Base-by-base conservation (phyloP, 108 stramenopile genomes). In the Cyclotella choctawhatcheeana region DNA sequence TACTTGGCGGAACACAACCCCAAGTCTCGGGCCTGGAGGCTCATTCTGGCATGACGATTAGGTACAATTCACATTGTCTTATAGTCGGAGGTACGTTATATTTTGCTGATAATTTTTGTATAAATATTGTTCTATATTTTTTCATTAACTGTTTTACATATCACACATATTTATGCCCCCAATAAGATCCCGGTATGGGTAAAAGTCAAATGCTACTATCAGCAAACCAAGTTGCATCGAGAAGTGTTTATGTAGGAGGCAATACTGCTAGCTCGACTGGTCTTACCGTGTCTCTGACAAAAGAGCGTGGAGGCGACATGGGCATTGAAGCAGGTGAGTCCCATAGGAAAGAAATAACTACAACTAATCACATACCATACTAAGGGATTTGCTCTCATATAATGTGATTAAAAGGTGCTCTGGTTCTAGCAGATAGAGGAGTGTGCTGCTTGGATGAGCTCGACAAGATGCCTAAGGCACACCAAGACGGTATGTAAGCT, bases 391-490 rank as follows among this genome's bases (percentile, higher is more conserved):
- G n/a, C n/a, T n/a, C n/a, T n/a, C n/a, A n/a, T n/a, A n/a, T n/a
- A n/a, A n/a, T n/a, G n/a, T n/a, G n/a, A n/a, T n/a, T n/a, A n/a
- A n/a, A n/a, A n/a, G n/a, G 99, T 24, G 99, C 99, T 2, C 76
- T 99, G 35, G 97, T 99, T 6, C 72, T 99, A 34, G 95, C 96
- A 0, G 98, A 98, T 71, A 88, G 93, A 65, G 99, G 98, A 31
- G 89, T 98, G 7, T 97, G 97, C 73, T 98, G 97, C 79, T 97
- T 99, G 69, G 99, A 99, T 70, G 99, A 99, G 71, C 90, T 99
- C 55, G 99, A 99, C 79, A 99, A 99, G 71, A 95, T 98, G 96
- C 76, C 80, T 1, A 91, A 87, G 62, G 91, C 83, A 50, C 85
- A 93, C 71, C 85, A 91, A 69, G 94, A 93, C 74, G 94, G 89